These are phyloP conservation scores for Sporothrix sp. DNA, from an alignment of 2,329 filamentous ascomycete genomes.

Conservation along the genomic window DNA sequence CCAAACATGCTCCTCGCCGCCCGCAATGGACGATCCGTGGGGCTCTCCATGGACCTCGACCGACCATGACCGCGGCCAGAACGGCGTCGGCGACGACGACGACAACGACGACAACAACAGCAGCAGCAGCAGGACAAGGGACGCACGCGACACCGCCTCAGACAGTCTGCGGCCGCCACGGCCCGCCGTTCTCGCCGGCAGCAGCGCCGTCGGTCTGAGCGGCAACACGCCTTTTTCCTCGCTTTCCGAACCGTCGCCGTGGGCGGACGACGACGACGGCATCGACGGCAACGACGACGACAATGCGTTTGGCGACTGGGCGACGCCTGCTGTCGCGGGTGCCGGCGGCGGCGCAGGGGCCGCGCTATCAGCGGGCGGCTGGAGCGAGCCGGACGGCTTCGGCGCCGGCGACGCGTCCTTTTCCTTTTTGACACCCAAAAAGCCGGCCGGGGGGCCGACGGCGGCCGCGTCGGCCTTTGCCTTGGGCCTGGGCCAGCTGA, in stretches of 20 bases:
- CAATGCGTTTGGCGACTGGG: constrained; percentile 31
- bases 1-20: constrained; percentile 12
- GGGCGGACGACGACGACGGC: constrained; percentile 31
- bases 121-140: not conserved
- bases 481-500: constrained; percentile 24
- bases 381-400: constrained; percentile 9
- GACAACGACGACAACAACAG: constrained; percentile 3
- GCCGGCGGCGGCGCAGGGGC: too few species aligned
- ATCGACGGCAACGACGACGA: constrained; percentile 22
- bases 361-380: too few species aligned
- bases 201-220: constrained; percentile 22
- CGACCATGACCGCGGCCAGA: constrained; percentile 22
- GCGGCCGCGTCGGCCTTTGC: not conserved
- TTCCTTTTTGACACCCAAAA: constrained; percentile 25
- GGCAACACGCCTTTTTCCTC: constrained; percentile 19
- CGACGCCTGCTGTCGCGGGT: constrained; percentile 22
- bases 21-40: constrained; percentile 52
- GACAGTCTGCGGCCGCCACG: too few species aligned
- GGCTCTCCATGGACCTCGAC: constrained; percentile 48
- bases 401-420: too few species aligned
- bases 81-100: not conserved
- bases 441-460: constrained; percentile 18
- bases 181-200: constrained; percentile 32
- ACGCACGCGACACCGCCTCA: too few species aligned
- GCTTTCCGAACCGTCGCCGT: constrained; percentile 27